Evolutionary conservation across 257 asterid genomes (phyloP), one percentile per base, ranked within the genome.

Genomic region (Nicotiana attenuata): DNA sequence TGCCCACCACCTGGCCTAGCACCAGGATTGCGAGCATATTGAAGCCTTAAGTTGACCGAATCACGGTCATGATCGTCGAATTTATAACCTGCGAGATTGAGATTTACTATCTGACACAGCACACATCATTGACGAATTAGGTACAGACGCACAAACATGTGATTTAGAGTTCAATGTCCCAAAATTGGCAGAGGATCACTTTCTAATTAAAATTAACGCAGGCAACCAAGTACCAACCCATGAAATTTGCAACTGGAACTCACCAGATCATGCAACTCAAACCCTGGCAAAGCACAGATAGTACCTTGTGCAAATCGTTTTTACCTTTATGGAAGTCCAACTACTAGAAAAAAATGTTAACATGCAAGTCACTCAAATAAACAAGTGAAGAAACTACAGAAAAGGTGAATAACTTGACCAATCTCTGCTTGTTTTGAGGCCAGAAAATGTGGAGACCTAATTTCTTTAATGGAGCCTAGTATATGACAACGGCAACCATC

Each of bases 51-150:
- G 65, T 77, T 65, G 78, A 83, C 87, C 0, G 95, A 88, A 57
- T 90, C 92, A 5, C 87, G 92, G 45, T 92, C 97, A 69, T 86
- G 91, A 83, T 90, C 91, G 15, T 92, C 95, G 33, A 92, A 87
- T 66, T 78, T 84, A 82, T 91, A 92, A 87, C 93, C 95, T 92
- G 97, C 92, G 91, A 90, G 82, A 91, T 87, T 82, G 79, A 88
- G 83, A 88, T 86, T 66, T 82, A 87, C 89, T 9, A 78, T 73
- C 65, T 85, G 68, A 80, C 2, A 24, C 76, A 2, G 10, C 35
- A 5, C 33, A 79, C 80, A 50, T 24, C 41, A 73, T 73, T 47
- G 63, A 50, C 1, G 1, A 16, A 47, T 50, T 75, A 50, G 45
- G 63, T 75, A 75, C 24, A 50, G 24, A 26, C 26, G 2, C 5